phyloP scores from a whole-genome alignment of 148 eudicot species.

The Pharnaceum exiguum region DNA sequence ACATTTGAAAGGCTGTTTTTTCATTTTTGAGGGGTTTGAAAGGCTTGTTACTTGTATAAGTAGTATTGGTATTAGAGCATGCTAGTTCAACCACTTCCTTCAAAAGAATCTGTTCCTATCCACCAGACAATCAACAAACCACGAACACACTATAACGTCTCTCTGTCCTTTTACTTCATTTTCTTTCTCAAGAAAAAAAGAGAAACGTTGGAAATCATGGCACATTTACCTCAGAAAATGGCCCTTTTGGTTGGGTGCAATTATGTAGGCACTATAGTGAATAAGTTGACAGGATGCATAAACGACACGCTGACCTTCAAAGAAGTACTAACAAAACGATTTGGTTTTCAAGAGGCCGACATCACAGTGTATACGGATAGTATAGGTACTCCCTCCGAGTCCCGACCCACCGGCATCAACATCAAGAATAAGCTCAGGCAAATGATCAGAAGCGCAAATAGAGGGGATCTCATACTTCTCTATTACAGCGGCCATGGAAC shows the following conservation, averaged over 20 bases:
- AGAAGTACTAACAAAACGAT: not conserved
- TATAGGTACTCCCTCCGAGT: not conserved
- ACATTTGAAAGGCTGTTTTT: too few species aligned
- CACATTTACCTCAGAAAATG: too few species aligned
- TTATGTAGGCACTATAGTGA: not conserved
- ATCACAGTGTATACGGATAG: not conserved
- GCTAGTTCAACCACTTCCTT: too few species aligned
- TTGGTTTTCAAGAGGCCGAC: not conserved
- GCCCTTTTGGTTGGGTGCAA: conserved; percentile 1
- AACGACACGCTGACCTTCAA: not conserved
- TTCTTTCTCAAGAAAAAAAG: too few species aligned
- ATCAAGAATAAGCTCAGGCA: not conserved
- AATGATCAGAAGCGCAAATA: not conserved
- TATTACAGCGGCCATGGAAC: not conserved
- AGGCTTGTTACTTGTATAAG: too few species aligned
- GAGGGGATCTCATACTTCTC: not conserved
- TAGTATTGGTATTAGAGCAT: too few species aligned
- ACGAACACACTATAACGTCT: too few species aligned
- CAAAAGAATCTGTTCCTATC: too few species aligned
- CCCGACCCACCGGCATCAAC: not conserved
- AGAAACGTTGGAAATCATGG: too few species aligned
- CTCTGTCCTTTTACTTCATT: too few species aligned
- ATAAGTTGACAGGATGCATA: not conserved
- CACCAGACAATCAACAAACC: too few species aligned
- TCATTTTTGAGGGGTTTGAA: too few species aligned